Percentiles rank a stretch among this genome's conserved stretches.
Conservation (phyloP, 768 basidiomycete genomes). For the Leccinum subgranulosum region DNA sequence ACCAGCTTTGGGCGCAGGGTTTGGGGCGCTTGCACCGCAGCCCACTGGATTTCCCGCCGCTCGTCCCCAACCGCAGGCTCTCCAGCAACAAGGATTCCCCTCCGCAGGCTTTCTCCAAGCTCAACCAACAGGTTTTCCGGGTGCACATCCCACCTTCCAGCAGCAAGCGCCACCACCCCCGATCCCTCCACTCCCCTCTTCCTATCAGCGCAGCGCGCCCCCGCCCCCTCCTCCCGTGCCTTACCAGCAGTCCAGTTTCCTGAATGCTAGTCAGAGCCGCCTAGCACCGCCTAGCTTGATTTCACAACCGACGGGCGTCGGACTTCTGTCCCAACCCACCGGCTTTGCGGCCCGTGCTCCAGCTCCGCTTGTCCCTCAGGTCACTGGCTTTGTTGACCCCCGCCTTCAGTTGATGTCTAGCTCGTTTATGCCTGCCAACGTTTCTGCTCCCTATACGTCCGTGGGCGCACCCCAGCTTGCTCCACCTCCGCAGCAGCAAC, state of each 20-base stretch:
- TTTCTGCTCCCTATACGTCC: conserved; percentile 54
- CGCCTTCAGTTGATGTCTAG: conserved; percentile 85
- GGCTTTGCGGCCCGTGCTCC: conserved; percentile 50
- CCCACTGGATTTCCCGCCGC: conserved; percentile 50
- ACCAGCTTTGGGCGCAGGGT: conserved; percentile 31
- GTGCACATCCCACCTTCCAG: conserved; percentile 23
- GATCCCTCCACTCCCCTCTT: conserved; percentile 60
- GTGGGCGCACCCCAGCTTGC: conserved; percentile 64
- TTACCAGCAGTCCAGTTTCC: conserved; percentile 46
- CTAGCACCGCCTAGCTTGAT: conserved; percentile 20
- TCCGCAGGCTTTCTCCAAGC: conserved; percentile 41
- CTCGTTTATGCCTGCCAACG: conserved; percentile 84
- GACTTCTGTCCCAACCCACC: conserved; percentile 27
- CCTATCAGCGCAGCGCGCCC: conserved; percentile 54
- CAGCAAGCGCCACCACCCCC: conserved; percentile 49
- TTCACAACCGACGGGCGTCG: conserved; percentile 22
- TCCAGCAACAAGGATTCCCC: conserved; percentile 44
- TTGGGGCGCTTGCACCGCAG: conserved; percentile 53
- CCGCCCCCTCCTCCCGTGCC: conserved; percentile 34
- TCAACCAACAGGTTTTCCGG: conserved; percentile 51
- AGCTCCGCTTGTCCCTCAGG: conserved; percentile 61
- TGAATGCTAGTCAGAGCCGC: conserved; percentile 52
- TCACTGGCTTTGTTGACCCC: conserved; percentile 81
- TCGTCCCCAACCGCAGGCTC: conserved; percentile 32
- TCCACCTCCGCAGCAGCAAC: conserved; percentile 51